Evolutionary conservation across 2,329 filamentous ascomycete species (phyloP).

Genomic region (Metarhizium humberi): DNA sequence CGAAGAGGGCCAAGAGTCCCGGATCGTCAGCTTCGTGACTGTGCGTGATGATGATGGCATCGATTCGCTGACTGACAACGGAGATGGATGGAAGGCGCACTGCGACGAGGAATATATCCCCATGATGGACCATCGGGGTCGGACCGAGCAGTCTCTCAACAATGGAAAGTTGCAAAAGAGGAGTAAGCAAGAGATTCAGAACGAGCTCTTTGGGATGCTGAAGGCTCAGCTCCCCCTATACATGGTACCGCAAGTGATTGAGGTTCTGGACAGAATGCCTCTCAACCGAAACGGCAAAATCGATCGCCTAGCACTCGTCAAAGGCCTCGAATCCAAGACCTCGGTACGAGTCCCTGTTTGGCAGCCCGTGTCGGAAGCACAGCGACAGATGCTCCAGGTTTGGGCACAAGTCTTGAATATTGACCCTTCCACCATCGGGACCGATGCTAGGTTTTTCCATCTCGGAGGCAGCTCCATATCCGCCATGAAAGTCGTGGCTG

Average conservation of each 20-base stretch:
- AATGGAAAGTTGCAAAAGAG: background rate
- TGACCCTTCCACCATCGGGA: background rate
- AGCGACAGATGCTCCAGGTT: background rate
- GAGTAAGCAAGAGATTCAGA: background rate
- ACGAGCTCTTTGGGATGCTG: background rate
- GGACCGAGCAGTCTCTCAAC: no score
- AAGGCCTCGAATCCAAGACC: background rate
- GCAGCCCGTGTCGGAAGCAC: background rate
- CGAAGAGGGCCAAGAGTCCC: background rate
- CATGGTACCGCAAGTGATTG: conserved; percentile 14
- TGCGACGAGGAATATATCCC: no score
- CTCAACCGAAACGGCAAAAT: conserved; percentile 12
- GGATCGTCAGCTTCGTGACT: background rate
- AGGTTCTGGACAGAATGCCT: conserved; percentile 9
- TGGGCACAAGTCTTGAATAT: conserved; percentile 28
- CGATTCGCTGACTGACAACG: background rate
- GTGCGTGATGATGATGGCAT: background rate
- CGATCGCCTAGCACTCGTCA: conserved; percentile 7
- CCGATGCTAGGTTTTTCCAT: conserved; percentile 16
- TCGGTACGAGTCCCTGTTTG: background rate
- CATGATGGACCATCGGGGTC: no score
- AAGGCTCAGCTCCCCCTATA: conserved; percentile 9
- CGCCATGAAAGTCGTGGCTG: conserved; percentile 15
- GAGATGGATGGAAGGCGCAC: no score
- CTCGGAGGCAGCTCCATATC: conserved; percentile 20